phyloP scores from a whole-genome alignment of 2,329 filamentous ascomycete genomes.

The Sporothrix brunneoviolacea region DNA sequence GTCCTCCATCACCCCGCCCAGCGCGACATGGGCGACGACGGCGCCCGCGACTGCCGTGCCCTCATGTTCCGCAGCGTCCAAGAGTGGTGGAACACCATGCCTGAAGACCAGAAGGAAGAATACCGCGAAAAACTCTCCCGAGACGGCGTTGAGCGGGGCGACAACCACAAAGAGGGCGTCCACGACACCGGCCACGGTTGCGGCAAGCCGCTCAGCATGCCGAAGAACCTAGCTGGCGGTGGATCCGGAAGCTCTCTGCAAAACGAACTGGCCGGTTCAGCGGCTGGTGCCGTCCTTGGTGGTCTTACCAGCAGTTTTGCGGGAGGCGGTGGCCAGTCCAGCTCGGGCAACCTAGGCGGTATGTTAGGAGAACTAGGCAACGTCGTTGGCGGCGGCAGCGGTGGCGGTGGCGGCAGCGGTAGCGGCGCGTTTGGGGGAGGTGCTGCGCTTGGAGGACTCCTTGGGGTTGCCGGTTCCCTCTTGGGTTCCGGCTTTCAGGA shows the following conservation, averaged over 20 bases:
- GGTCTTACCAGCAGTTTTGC: constrained; percentile 48
- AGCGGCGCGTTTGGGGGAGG: constrained; percentile 43
- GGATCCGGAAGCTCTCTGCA: constrained; percentile 42
- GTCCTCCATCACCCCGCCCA: constrained; percentile 86
- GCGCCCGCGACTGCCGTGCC: constrained; percentile 62
- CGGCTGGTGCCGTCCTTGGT: constrained; percentile 50
- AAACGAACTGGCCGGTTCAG: constrained; percentile 50
- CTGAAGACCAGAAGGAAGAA: constrained; percentile 54
- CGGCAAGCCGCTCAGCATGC: constrained; percentile 68
- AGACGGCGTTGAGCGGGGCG: constrained; percentile 65
- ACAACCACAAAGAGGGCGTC: constrained; percentile 83
- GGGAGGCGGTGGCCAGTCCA: constrained; percentile 20
- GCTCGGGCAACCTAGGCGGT: constrained; percentile 9
- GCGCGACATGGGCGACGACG: constrained; percentile 62
- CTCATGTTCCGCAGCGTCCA: constrained; percentile 75
- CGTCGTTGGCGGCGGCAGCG: neutral
- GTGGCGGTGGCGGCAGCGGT: neutral
- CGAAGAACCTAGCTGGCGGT: constrained; percentile 47
- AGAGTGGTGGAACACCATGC: constrained; percentile 73
- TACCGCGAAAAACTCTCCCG: constrained; percentile 71
- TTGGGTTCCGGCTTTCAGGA: constrained; percentile 40
- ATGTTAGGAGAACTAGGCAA: constrained; percentile 7
- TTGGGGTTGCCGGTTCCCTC: constrained; percentile 62
- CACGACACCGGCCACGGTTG: constrained; percentile 82
- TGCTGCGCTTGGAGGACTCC: constrained; percentile 60